These are phyloP conservation scores for Phytophthora podocarpi DNA, from an alignment of 352 stramenopile genomes.

Conservation along the genomic window DNA sequence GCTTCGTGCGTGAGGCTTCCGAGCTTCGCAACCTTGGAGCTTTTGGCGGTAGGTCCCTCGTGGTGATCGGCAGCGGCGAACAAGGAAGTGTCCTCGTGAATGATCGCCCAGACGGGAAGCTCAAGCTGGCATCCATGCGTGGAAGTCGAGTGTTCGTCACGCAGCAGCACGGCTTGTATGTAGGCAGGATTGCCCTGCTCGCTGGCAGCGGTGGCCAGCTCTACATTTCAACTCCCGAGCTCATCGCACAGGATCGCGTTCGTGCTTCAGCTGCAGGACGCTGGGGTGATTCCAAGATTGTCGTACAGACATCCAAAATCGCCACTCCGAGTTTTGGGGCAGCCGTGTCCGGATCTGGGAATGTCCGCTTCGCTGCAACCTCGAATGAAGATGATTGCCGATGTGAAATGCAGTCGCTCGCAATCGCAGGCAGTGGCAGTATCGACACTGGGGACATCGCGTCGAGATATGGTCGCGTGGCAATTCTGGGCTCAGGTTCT, in stretches of 20 bases:
- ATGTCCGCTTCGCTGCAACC: constrained; percentile 8
- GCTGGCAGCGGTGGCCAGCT: constrained; percentile 7
- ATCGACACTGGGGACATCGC: constrained; percentile 27
- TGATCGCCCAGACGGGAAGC: constrained; percentile 16
- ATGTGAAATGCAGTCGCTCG: constrained; percentile 25
- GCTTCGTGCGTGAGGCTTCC: constrained; percentile 29
- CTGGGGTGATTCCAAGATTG: constrained; percentile 18
- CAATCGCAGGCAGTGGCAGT: constrained; percentile 17
- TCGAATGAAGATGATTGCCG: constrained; percentile 11
- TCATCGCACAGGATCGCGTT: constrained; percentile 17
- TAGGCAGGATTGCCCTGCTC: constrained; percentile 11
- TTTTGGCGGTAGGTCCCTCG: constrained; percentile 24
- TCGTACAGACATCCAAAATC: constrained; percentile 17
- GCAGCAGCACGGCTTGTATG: constrained; percentile 8
- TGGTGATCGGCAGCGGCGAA: constrained; percentile 11
- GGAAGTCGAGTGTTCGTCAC: constrained; percentile 21
- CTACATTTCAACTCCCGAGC: constrained; percentile 15
- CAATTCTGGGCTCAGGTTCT: constrained; percentile 20
- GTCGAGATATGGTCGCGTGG: constrained; percentile 12
- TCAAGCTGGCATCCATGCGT: constrained; percentile 24
- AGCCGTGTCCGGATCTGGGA: constrained; percentile 11
- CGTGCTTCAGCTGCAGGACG: constrained; percentile 14
- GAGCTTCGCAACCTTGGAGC: constrained; percentile 19
- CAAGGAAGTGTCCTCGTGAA: constrained; percentile 14
- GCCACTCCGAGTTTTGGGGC: constrained; percentile 21